These are phyloP conservation scores for Peronosclerospora sorghi DNA, from an alignment of 352 stramenopile genomes.

Conservation along the genomic window DNA sequence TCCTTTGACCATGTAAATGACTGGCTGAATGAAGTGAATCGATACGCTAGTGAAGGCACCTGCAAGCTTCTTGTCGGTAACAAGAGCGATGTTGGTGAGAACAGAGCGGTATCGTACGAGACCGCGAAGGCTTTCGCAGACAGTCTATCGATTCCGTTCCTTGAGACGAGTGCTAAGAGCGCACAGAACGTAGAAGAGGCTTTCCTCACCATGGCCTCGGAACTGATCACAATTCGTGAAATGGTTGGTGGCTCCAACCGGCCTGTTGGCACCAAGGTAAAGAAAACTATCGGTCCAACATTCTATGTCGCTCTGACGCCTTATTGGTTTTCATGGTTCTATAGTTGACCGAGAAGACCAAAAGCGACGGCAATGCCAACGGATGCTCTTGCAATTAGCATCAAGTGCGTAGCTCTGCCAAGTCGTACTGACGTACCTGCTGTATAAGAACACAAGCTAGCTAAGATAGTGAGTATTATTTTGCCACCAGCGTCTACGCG, in stretches of 20 bases:
- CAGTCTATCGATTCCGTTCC: conserved; percentile 95
- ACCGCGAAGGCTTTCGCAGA: conserved; percentile 96
- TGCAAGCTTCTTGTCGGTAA: conserved; percentile 99
- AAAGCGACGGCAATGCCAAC: conserved; percentile 21
- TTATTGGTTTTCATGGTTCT: conserved; percentile 4
- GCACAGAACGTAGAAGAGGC: conserved; percentile 97
- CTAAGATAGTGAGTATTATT: conserved; percentile 16
- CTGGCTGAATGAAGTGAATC: conserved; percentile 98
- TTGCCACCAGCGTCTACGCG: background rate
- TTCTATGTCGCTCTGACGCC: conserved; percentile 1
- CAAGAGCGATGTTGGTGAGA: conserved; percentile 97
- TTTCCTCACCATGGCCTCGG: conserved; percentile 98
- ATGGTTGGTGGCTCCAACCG: conserved; percentile 73
- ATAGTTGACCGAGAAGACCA: conserved; percentile 28
- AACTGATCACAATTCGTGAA: conserved; percentile 92
- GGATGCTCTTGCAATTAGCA: conserved; percentile 33
- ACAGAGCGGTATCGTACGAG: conserved; percentile 93
- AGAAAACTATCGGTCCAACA: background rate
- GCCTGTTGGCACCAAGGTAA: conserved; percentile 52
- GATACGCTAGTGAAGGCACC: conserved; percentile 96
- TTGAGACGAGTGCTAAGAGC: conserved; percentile 99
- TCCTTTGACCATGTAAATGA: conserved; percentile 99
- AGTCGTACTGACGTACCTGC: background rate
- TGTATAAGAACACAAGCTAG: conserved; percentile 6
- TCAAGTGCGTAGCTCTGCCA: background rate